These are phyloP conservation scores for Neofusicoccum sp. DNA, from an alignment of 2,329 filamentous ascomycete species.

Conservation along the genomic window DNA sequence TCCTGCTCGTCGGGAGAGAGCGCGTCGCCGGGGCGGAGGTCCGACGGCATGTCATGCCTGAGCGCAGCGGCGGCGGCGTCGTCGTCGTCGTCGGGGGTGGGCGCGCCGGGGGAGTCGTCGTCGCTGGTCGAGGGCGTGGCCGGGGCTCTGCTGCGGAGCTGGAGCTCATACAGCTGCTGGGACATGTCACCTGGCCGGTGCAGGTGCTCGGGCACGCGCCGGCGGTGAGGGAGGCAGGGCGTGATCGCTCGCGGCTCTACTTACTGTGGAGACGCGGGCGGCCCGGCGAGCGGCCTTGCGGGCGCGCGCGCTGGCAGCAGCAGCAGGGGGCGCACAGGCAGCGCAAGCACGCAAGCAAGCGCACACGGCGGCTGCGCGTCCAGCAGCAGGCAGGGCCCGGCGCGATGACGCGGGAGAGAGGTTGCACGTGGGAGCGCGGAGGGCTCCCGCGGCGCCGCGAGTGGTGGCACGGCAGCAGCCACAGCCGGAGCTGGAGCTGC, in stretches of 20 bases:
- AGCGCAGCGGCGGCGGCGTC: background rate
- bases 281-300: background rate
- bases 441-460: background rate
- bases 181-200: slow-evolving; percentile 12
- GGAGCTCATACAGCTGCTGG: background rate
- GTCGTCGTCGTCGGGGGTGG: slow-evolving; percentile 3
- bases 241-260: slow-evolving; percentile 8
- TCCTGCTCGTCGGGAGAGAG: slow-evolving; percentile 5
- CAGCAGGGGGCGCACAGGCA: background rate
- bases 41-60: slow-evolving; percentile 13
- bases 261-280: background rate
- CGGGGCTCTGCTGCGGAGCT: slow-evolving; percentile 4
- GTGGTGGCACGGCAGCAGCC: slow-evolving; percentile 1
- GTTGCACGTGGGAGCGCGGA: slow-evolving; percentile 13
- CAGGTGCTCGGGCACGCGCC: background rate
- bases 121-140: background rate
- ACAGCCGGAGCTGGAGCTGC: background rate
- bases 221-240: background rate
- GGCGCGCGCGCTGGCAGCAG: background rate
- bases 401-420: background rate
- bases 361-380: background rate
- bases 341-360: background rate
- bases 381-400: background rate
- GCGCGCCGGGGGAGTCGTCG: background rate
- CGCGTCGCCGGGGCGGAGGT: slow-evolving; percentile 6